Conservation (phyloP, 164 flowering plant species). For the Echeveria elegans region DNA sequence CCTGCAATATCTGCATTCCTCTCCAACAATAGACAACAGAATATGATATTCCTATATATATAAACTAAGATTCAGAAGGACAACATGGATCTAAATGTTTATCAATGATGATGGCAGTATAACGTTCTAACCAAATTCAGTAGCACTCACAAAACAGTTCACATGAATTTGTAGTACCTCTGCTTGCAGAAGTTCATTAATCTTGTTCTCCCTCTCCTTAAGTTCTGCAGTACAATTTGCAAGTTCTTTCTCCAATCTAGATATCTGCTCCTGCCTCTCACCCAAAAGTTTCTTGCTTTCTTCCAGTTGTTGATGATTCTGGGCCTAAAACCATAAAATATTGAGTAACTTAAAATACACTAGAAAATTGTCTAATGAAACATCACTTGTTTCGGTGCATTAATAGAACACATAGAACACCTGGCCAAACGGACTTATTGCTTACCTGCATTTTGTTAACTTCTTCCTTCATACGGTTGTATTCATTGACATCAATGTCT, state of each 20-base stretch:
- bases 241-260: constrained; percentile 57
- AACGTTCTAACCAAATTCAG: background rate
- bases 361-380: background rate
- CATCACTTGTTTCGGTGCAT: background rate
- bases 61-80: background rate
- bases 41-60: background rate
- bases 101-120: background rate
- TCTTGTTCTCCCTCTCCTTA: constrained; percentile 40
- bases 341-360: background rate
- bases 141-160: background rate
- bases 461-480: constrained; percentile 48
- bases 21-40: background rate
- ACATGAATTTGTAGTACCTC: constrained; percentile 29
- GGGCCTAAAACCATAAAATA: constrained; percentile 38
- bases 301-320: constrained; percentile 36
- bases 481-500: constrained; percentile 54
- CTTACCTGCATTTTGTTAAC: constrained; percentile 47
- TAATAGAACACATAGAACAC: background rate
- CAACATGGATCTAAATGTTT: background rate
- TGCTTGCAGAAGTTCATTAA: constrained; percentile 31
- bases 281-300: constrained; percentile 33
- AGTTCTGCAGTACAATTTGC: constrained; percentile 42
- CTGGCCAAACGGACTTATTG: background rate
- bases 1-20: background rate
- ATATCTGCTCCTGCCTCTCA: constrained; percentile 40